Evolutionary conservation across 129 eudicot species (phyloP).

Genomic region (Logfia minima): DNA sequence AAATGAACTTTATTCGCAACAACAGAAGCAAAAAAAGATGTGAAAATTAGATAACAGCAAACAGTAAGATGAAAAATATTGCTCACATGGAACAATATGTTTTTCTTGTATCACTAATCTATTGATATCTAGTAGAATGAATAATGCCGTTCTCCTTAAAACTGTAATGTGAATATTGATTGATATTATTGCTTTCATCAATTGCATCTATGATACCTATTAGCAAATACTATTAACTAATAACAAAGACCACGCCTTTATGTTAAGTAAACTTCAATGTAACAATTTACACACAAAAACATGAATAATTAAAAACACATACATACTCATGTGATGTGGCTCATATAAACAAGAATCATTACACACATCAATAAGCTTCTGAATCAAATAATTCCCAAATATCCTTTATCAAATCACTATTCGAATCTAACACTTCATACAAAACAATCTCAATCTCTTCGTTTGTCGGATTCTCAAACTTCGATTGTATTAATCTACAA

Average conservation of each 20-base stretch:
- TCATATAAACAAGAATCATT: conserved; percentile 44
- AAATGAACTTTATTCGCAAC: neutral
- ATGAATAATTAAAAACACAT: neutral
- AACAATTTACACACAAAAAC: neutral
- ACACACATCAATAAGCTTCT: conserved; percentile 56
- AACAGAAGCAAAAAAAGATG: neutral
- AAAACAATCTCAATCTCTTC: conserved; percentile 52
- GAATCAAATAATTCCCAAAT: conserved; percentile 48
- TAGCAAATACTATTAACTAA: neutral
- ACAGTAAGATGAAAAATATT: too few relatives aligned
- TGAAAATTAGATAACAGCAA: neutral
- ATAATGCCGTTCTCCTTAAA: neutral
- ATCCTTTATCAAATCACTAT: conserved; percentile 52
- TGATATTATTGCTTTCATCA: neutral
- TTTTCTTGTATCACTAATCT: too few relatives aligned
- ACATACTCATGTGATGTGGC: conserved; percentile 50
- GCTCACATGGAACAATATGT: neutral
- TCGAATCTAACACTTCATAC: conserved; percentile 30
- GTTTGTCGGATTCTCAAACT: conserved; percentile 40
- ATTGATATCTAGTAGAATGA: neutral
- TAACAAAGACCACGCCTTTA: neutral
- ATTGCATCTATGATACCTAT: too few relatives aligned
- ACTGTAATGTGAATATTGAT: neutral
- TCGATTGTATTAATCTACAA: conserved; percentile 39
- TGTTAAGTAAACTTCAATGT: neutral